These are phyloP conservation scores for Mucor racemosus DNA, from an alignment of 371 early-diverging fungal species.

Conservation along the genomic window DNA sequence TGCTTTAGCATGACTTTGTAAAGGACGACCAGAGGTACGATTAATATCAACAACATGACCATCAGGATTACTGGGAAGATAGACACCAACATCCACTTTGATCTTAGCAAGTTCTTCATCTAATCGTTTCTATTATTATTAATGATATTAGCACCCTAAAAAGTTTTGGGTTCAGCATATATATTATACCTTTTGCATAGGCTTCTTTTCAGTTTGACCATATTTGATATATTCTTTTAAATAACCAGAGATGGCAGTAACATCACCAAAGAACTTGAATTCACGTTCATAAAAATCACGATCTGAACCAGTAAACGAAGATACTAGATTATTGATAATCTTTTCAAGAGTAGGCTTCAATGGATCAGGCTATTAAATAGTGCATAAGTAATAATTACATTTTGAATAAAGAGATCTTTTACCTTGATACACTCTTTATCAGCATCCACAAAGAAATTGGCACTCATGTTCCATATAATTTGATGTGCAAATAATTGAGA, in stretches of 20 bases:
- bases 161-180: too few species aligned
- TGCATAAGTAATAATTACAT: background rate
- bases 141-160: too few species aligned
- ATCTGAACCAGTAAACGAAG: slow-evolving; percentile 81
- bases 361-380: slow-evolving; percentile 56
- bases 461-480: slow-evolving; percentile 99
- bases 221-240: slow-evolving; percentile 94
- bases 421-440: slow-evolving; percentile 75
- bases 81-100: slow-evolving; percentile 95
- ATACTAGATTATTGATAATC: slow-evolving; percentile 81
- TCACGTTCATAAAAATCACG: slow-evolving; percentile 93
- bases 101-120: slow-evolving; percentile 97
- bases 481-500: slow-evolving; percentile 98
- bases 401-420: background rate
- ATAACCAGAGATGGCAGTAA: slow-evolving; percentile 97
- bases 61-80: slow-evolving; percentile 98
- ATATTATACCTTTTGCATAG: slow-evolving; percentile 52
- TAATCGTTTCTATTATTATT: slow-evolving; percentile 53
- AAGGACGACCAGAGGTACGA: slow-evolving; percentile 91
- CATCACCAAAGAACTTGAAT: slow-evolving; percentile 92
- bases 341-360: slow-evolving; percentile 91
- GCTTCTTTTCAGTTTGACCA: slow-evolving; percentile 95
- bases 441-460: slow-evolving; percentile 88
- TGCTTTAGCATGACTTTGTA: slow-evolving; percentile 99
- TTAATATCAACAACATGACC: slow-evolving; percentile 95